phyloP scores from a whole-genome alignment of 306 rosid species.

The Corylus avellana region DNA sequence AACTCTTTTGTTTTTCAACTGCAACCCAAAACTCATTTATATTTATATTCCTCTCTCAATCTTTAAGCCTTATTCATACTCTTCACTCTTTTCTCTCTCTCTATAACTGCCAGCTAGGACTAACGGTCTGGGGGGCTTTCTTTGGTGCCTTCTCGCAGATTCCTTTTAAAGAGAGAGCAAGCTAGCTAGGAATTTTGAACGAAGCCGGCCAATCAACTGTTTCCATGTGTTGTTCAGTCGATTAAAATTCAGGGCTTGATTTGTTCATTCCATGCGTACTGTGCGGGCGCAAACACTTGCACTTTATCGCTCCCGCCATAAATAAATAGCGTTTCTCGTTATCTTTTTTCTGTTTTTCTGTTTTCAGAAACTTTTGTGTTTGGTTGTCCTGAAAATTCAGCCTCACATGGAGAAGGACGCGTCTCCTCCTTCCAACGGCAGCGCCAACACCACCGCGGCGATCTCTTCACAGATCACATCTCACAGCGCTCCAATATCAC shows the following conservation, averaged over 20 bases:
- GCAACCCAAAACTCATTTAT: slow-evolving; percentile 3
- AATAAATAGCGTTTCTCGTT: neutral
- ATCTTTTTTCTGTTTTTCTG: neutral
- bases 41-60: neutral
- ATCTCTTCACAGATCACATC: slow-evolving; percentile 11
- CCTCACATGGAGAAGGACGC: slow-evolving; percentile 33
- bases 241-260: neutral
- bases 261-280: neutral
- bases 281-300: neutral
- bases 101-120: neutral
- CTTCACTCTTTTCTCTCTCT: neutral
- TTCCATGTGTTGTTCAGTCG: slow-evolving; percentile 3
- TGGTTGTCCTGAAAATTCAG: neutral
- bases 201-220: neutral
- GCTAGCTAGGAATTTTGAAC: too few species aligned
- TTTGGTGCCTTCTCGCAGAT: neutral
- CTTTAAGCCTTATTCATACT: neutral
- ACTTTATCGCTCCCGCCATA: neutral
- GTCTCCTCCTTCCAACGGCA: slow-evolving; percentile 26
- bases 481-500: neutral
- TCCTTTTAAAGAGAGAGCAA: neutral
- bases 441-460: neutral
- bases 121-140: too few species aligned
- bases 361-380: neutral
- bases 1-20: slow-evolving; percentile 9